Percentiles rank a stretch among this genome's conserved stretches.
These are phyloP conservation scores for Porcisia hertigi DNA, from an alignment of 208 protist genomes.

Conservation along the genomic window DNA sequence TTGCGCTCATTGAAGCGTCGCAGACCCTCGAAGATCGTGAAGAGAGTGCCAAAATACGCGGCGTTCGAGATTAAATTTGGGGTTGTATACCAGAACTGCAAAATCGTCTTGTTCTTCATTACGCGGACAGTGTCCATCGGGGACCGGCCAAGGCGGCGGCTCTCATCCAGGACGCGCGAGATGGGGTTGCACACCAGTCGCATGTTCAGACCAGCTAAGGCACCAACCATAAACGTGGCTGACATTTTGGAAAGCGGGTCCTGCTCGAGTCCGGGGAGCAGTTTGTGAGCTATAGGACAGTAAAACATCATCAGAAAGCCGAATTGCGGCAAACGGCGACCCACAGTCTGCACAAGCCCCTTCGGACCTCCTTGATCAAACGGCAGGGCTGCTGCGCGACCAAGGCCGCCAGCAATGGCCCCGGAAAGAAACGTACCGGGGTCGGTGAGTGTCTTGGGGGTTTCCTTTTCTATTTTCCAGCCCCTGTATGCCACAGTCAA, in stretches of 20 bases:
- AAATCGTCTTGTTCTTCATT: slow-evolving; percentile 80
- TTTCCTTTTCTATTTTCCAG: slow-evolving; percentile 68
- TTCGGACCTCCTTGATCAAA: slow-evolving; percentile 83
- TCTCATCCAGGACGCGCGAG: slow-evolving; percentile 83
- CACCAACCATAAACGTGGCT: slow-evolving; percentile 81
- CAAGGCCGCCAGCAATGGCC: slow-evolving; percentile 65
- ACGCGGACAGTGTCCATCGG: slow-evolving; percentile 50
- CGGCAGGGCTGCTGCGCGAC: slow-evolving; percentile 53
- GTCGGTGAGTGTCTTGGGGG: slow-evolving; percentile 58
- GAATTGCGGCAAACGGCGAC: slow-evolving; percentile 78
- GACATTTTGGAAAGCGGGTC: slow-evolving; percentile 75
- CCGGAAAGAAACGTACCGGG: slow-evolving; percentile 83
- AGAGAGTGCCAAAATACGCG: slow-evolving; percentile 85
- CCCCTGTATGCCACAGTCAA: slow-evolving; percentile 41
- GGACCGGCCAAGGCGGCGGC: slow-evolving; percentile 64
- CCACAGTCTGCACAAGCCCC: slow-evolving; percentile 62
- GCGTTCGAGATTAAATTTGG: slow-evolving; percentile 86
- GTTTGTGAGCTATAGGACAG: slow-evolving; percentile 58
- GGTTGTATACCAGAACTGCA: slow-evolving; percentile 88
- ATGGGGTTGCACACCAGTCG: slow-evolving; percentile 86
- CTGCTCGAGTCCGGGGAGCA: slow-evolving; percentile 65
- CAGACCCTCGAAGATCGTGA: slow-evolving; percentile 88
- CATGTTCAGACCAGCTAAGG: slow-evolving; percentile 82
- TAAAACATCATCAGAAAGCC: slow-evolving; percentile 91
- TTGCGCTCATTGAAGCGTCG: slow-evolving; percentile 88